A percentile compares a stretch with the other conserved stretches of the same genome.
These are phyloP conservation scores for Psilocybe subaeruginosa DNA, from an alignment of 768 basidiomycete species.

Conservation along the genomic window DNA sequence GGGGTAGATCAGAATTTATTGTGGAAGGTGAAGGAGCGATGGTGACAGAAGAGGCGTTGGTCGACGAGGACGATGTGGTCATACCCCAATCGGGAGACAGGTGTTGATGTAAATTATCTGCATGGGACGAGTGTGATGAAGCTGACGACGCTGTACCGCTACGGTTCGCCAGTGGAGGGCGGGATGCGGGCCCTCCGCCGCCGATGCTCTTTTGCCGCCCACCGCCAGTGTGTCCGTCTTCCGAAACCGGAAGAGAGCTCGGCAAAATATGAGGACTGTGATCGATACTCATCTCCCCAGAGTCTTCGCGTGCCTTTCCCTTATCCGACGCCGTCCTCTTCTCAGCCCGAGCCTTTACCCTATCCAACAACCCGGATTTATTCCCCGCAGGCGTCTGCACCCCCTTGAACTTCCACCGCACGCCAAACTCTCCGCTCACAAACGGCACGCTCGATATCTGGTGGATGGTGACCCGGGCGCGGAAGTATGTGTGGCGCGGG, in stretches of 20 bases:
- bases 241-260: background rate
- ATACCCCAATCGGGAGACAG: slow-evolving; percentile 20
- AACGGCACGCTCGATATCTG: slow-evolving; percentile 75
- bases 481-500: slow-evolving; percentile 69
- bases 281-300: slow-evolving; percentile 1
- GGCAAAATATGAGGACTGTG: background rate
- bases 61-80: slow-evolving; percentile 11
- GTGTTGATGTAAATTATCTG: slow-evolving; percentile 17
- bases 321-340: slow-evolving; percentile 22
- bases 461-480: slow-evolving; percentile 61
- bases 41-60: slow-evolving; percentile 16
- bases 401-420: slow-evolving; percentile 74
- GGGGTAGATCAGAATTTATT: slow-evolving; percentile 4
- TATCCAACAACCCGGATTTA: slow-evolving; percentile 42
- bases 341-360: slow-evolving; percentile 29
- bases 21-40: slow-evolving; percentile 9
- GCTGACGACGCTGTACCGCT: slow-evolving; percentile 15
- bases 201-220: slow-evolving; percentile 12
- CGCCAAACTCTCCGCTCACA: slow-evolving; percentile 69
- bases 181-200: slow-evolving; percentile 2
- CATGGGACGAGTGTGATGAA: slow-evolving; percentile 21
- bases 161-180: background rate
- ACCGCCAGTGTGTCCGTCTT: slow-evolving; percentile 2
- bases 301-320: slow-evolving; percentile 27
- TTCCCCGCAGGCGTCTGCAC: slow-evolving; percentile 36